Base-by-base conservation (phyloP, 768 basidiomycete species). In the Pluteus cervinus region DNA sequence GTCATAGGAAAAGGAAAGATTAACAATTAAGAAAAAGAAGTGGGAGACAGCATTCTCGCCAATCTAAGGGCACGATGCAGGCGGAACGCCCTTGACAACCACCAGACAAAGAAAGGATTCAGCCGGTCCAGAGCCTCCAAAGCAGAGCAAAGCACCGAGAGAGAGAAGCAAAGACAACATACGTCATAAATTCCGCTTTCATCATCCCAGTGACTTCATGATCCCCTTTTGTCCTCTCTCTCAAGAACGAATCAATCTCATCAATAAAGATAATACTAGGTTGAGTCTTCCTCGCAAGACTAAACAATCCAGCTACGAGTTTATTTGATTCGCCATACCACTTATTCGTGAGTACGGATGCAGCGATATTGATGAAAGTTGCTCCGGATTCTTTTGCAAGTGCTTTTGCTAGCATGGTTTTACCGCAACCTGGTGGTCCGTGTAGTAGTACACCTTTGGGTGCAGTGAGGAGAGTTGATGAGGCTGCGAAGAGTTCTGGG, bases 141-240 rank as follows among this genome's bases (percentile, higher is more conserved):
- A n/a, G n/a, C n/a, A n/a, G n/a, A n/a, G n/a, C n/a, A n/a, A n/a
- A n/a, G n/a, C n/a, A n/a, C n/a, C n/a, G n/a, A n/a, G n/a, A n/a
- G n/a, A n/a, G n/a, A n/a, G n/a, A 33, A 20, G 16, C 14, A 25
- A 42, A 7, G 16, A 16, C 10, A 16, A 65, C 82, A 42, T 54
- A 87, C 85, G 85, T 89, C 86, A 90, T 89, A 50, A 89, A 89
- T 53, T 91, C 87, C 0, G 92, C 92, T 60, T 97, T 96, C 77
- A 97, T 93, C 91, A 97, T 97, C 4, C 84, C 92, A 24, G 92
- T 98, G 36, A 91, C 94, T 52, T 99, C 96, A 55, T 99, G 96
- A 52, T 98, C 94, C 7, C 83, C 81, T 39, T 78, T 75, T 18
- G 81, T 79, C 43, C 96, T 71, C 56, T 94, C 88, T 38, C 93